These are phyloP conservation scores for Phytomonas sp. DNA, from an alignment of 208 protist species.

Conservation along the genomic window DNA sequence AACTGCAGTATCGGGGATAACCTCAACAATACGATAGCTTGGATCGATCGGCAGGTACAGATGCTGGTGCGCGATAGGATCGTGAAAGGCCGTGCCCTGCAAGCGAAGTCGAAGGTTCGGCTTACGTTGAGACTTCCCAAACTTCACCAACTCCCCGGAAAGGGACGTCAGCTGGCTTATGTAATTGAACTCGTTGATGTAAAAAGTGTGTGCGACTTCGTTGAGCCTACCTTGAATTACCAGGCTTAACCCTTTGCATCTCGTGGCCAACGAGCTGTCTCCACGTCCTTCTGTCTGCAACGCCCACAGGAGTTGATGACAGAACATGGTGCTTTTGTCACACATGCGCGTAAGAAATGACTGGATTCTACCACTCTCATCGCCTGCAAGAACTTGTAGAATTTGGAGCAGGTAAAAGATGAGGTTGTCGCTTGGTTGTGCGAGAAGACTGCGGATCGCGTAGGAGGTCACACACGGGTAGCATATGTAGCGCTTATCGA, in stretches of 20 bases:
- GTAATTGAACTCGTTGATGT: conserved; percentile 71
- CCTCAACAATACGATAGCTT: conserved; percentile 52
- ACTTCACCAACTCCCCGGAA: conserved; percentile 71
- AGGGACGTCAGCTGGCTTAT: conserved; percentile 63
- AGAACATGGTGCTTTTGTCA: conserved; percentile 61
- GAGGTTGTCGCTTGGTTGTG: conserved; percentile 60
- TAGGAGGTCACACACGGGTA: conserved; percentile 49
- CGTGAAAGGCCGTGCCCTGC: conserved; percentile 53
- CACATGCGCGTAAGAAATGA: conserved; percentile 48
- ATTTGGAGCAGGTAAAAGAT: conserved; percentile 90
- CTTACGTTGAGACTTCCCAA: conserved; percentile 74
- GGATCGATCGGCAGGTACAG: conserved; percentile 86
- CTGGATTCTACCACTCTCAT: conserved; percentile 44
- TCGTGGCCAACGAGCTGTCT: conserved; percentile 25
- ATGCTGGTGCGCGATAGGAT: conserved; percentile 26
- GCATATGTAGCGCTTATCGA: conserved; percentile 38
- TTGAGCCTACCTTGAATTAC: conserved; percentile 33
- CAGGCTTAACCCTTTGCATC: conserved; percentile 30
- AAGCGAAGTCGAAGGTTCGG: conserved; percentile 60
- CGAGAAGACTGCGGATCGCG: conserved; percentile 73
- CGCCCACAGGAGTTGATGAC: conserved; percentile 83
- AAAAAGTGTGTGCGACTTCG: conserved; percentile 39
- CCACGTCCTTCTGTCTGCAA: conserved; percentile 69
- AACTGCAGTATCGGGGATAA: conserved; percentile 65
- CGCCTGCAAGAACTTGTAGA: conserved; percentile 64